Percentiles rank a stretch among this genome's conserved stretches.
phyloP scores from a whole-genome alignment of 768 basidiomycete genomes.

The Termitomyces sp. region DNA sequence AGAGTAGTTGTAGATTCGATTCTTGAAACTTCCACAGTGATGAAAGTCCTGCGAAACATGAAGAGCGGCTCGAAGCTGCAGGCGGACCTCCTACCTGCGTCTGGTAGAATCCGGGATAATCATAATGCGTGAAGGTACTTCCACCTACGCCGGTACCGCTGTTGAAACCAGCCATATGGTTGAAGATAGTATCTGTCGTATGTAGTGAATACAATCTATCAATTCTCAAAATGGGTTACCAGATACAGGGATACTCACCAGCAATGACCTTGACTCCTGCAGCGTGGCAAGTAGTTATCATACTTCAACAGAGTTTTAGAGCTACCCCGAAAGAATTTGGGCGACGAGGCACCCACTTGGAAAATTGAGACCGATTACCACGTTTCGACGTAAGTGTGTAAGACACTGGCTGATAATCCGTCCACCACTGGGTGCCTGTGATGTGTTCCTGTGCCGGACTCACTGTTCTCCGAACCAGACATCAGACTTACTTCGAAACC shows the following conservation, averaged over 20 bases:
- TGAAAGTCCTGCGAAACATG: slow-evolving; percentile 46
- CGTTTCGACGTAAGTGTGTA: slow-evolving; percentile 65
- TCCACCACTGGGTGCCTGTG: slow-evolving; percentile 65
- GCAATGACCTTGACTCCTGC: slow-evolving; percentile 58
- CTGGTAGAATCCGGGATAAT: slow-evolving; percentile 47
- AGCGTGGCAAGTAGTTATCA: slow-evolving; percentile 47
- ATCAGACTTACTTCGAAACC: background rate
- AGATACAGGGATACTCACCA: slow-evolving; percentile 25
- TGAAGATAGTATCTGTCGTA: slow-evolving; percentile 59
- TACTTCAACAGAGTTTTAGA: slow-evolving; percentile 20
- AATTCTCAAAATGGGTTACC: no score
- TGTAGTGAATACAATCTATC: background rate
- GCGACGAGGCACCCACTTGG: slow-evolving; percentile 22
- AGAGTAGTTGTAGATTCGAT: slow-evolving; percentile 53
- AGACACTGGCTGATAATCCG: slow-evolving; percentile 69
- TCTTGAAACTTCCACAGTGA: slow-evolving; percentile 52
- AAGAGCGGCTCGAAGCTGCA: slow-evolving; percentile 5
- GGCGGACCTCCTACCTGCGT: slow-evolving; percentile 36
- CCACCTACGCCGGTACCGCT: slow-evolving; percentile 49
- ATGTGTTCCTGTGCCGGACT: slow-evolving; percentile 59
- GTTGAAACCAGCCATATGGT: slow-evolving; percentile 58
- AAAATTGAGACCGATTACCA: slow-evolving; percentile 52
- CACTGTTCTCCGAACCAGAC: slow-evolving; percentile 21
- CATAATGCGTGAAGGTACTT: slow-evolving; percentile 50
- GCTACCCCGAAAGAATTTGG: background rate